phyloP scores from a whole-genome alignment of 1,284 basidiomycete genomes.

The Anthracocystis setariae region DNA sequence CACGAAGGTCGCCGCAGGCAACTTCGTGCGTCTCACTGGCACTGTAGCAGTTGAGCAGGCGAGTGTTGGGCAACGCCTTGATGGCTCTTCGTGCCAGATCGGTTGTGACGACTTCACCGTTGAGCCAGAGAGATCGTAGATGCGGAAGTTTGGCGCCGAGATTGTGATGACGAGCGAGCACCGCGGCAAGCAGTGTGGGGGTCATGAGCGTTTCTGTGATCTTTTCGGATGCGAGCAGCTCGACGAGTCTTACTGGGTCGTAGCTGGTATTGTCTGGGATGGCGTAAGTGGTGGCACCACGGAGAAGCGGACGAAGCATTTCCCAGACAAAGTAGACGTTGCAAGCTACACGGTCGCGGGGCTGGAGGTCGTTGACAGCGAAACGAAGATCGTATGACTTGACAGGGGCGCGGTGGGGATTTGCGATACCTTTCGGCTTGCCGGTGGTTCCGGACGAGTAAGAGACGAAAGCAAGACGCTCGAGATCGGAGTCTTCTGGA shows the following conservation, averaged over 20 bases:
- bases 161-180: constrained; percentile 59
- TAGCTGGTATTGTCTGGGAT: constrained; percentile 64
- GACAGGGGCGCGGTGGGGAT: constrained; percentile 64
- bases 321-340: constrained; percentile 68
- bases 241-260: constrained; percentile 62
- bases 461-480: constrained; percentile 65
- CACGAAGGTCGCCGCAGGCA: constrained; percentile 59
- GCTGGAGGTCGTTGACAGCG: constrained; percentile 54
- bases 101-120: constrained; percentile 66
- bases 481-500: constrained; percentile 54
- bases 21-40: constrained; percentile 67
- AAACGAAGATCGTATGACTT: constrained; percentile 65
- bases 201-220: constrained; percentile 68
- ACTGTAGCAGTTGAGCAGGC: constrained; percentile 66
- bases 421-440: constrained; percentile 66
- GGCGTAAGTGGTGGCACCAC: constrained; percentile 64
- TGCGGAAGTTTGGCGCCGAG: constrained; percentile 52
- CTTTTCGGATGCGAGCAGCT: constrained; percentile 49
- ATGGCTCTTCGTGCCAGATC: constrained; percentile 61
- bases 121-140: constrained; percentile 64
- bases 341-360: constrained; percentile 64
- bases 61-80: constrained; percentile 58
- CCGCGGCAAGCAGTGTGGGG: constrained; percentile 63
- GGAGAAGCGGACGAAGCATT: constrained; percentile 63
- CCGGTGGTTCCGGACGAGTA: constrained; percentile 67